Conservation (phyloP, 1,139 yeast genomes). For the Kodamaea fungicola region DNA sequence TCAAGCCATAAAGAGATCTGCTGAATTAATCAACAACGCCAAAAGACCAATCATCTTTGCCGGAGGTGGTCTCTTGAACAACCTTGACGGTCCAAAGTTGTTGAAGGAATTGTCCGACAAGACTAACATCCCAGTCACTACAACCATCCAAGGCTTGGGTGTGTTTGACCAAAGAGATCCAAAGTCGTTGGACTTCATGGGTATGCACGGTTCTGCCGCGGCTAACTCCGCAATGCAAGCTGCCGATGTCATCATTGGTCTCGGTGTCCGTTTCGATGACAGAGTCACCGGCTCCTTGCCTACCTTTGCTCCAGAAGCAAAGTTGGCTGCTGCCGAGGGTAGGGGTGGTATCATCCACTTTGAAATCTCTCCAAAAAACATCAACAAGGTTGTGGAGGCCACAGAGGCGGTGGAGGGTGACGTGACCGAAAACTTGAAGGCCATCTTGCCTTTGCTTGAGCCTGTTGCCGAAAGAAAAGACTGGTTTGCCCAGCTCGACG, state of each 20-base stretch:
- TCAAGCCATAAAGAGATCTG: constrained; percentile 74
- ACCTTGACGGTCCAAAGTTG: constrained; percentile 75
- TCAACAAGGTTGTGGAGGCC: constrained; percentile 95
- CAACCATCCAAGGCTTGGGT: constrained; percentile 91
- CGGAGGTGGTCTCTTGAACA: constrained; percentile 85
- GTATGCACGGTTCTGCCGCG: constrained; percentile 97
- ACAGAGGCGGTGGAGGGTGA: constrained; percentile 98
- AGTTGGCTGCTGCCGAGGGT: constrained; percentile 78
- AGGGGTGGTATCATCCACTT: constrained; percentile 97
- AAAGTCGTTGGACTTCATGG: constrained; percentile 90
- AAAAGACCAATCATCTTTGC: constrained; percentile 86
- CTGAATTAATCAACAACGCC: constrained; percentile 73
- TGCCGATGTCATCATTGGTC: constrained; percentile 89
- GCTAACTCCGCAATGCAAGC: constrained; percentile 92
- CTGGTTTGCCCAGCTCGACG: constrained; percentile 72
- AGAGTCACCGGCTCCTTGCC: constrained; percentile 88
- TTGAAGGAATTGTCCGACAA: constrained; percentile 84
- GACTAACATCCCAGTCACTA: constrained; percentile 92
- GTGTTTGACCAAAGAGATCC: constrained; percentile 90
- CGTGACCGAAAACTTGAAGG: constrained; percentile 71
- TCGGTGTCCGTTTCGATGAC: constrained; percentile 97
- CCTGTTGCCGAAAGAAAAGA: constrained; percentile 60
- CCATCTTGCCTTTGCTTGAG: constrained; percentile 67
- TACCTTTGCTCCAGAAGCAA: constrained; percentile 93
- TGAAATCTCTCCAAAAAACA: constrained; percentile 93